A percentile compares a stretch with the other conserved stretches of the same genome.
These are phyloP conservation scores for Nannizzia gypsea DNA, from an alignment of 2,329 filamentous ascomycete genomes.

Conservation along the genomic window DNA sequence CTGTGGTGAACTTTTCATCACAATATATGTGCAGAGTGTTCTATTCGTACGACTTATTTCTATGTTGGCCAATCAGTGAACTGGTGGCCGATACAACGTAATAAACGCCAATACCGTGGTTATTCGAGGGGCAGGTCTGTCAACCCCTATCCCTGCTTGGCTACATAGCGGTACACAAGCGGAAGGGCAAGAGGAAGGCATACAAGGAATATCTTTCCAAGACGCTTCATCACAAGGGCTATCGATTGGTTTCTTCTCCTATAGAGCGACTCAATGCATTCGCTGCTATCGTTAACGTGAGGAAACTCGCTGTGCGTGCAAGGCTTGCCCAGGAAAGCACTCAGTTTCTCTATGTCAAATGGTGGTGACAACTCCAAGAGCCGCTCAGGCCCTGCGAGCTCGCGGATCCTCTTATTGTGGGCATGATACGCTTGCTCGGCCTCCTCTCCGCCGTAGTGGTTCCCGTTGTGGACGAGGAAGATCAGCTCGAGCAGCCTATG, in stretches of 20 bases:
- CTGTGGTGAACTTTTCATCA: no score
- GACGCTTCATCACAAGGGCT: background rate
- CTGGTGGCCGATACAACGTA: no score
- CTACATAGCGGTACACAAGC: background rate
- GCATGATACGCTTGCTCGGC: conserved; percentile 52
- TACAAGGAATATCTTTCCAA: background rate
- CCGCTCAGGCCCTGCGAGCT: conserved; percentile 37
- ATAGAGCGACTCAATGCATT: background rate
- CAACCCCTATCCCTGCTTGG: background rate
- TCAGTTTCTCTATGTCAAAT: conserved; percentile 45
- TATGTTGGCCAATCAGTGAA: no score
- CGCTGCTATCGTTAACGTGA: conserved; percentile 21
- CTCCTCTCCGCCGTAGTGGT: conserved; percentile 17
- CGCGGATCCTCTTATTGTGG: conserved; percentile 43
- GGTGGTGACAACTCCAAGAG: conserved; percentile 44
- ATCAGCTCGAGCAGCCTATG: conserved; percentile 55
- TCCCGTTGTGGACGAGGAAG: conserved; percentile 41
- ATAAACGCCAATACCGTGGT: no score
- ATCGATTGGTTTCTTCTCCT: background rate
- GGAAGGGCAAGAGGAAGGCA: background rate
- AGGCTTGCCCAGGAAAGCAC: conserved; percentile 43
- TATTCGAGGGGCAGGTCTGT: no score
- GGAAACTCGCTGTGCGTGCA: conserved; percentile 41
- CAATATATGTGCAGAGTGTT: no score
- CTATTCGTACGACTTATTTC: no score